Evolutionary conservation across 2,329 filamentous ascomycete species (phyloP).

Genomic region (Fusarium sp.): DNA sequence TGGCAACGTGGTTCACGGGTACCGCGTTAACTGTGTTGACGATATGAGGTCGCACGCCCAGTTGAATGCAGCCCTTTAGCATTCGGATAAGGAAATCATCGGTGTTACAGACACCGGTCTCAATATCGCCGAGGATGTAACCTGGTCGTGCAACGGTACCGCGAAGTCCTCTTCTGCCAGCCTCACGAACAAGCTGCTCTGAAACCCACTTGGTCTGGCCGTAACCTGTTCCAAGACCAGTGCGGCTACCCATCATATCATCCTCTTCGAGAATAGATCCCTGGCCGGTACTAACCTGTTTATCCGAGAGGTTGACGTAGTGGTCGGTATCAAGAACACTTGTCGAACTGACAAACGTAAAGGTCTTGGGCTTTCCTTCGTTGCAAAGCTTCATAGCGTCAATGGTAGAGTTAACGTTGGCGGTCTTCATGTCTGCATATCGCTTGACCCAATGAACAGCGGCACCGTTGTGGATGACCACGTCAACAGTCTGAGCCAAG

Average conservation of each 20-base stretch:
- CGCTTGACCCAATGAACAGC: constrained; percentile 84
- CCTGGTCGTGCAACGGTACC: constrained; percentile 85
- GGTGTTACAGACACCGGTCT: constrained; percentile 78
- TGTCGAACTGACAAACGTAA: constrained; percentile 82
- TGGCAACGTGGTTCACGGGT: constrained; percentile 85
- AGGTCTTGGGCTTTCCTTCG: constrained; percentile 80
- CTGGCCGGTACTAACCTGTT: constrained; percentile 63
- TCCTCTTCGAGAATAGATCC: constrained; percentile 65
- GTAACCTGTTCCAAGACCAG: constrained; percentile 86
- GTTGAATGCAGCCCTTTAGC: constrained; percentile 87
- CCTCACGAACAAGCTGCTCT: constrained; percentile 78
- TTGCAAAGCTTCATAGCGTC: constrained; percentile 81
- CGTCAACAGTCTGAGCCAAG: constrained; percentile 75
- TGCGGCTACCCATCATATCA: constrained; percentile 80
- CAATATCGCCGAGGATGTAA: constrained; percentile 82
- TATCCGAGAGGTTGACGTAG: constrained; percentile 79
- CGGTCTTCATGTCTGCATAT: constrained; percentile 77
- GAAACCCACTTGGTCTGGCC: constrained; percentile 91
- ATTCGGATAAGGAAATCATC: constrained; percentile 94
- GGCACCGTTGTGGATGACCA: constrained; percentile 86
- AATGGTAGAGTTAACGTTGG: constrained; percentile 86
- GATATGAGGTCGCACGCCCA: constrained; percentile 79
- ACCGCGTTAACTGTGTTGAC: constrained; percentile 90
- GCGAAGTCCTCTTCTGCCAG: constrained; percentile 79
- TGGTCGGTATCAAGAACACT: constrained; percentile 84